A percentile compares a stretch with the other conserved stretches of the same genome.
Evolutionary conservation across 169 alveolate species (phyloP).

Genomic region (Babesia sp.): DNA sequence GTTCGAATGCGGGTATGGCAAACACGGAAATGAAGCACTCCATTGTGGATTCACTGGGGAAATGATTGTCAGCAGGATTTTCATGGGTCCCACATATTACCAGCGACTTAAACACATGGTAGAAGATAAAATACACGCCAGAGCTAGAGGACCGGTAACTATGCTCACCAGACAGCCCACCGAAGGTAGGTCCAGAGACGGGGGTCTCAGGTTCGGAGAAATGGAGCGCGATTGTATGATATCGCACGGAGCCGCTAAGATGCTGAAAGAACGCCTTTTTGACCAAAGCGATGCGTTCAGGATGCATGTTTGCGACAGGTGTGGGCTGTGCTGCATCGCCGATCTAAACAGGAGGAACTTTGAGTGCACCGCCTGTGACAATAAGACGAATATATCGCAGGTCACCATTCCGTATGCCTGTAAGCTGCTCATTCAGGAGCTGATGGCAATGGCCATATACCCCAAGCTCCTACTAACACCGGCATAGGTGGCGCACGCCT

Average conservation of each 20-base stretch:
- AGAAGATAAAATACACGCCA: constrained; percentile 98
- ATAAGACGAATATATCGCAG: constrained; percentile 88
- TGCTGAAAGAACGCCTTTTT: constrained; percentile 97
- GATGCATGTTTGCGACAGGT: constrained; percentile 96
- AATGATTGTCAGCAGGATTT: constrained; percentile 89
- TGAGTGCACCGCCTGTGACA: constrained; percentile 91
- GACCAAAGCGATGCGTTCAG: constrained; percentile 98
- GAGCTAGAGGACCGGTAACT: constrained; percentile 99
- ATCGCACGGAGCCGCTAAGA: constrained; percentile 99
- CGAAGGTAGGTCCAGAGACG: constrained; percentile 98
- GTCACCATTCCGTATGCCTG: constrained; percentile 98
- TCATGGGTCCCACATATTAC: constrained; percentile 99
- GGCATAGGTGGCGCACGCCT: constrained; percentile 45
- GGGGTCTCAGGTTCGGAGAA: constrained; percentile 99
- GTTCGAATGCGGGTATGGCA: constrained; percentile 94
- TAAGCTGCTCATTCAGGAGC: constrained; percentile 95
- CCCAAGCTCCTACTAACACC: constrained; percentile 88
- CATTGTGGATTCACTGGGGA: constrained; percentile 96
- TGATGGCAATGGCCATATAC: constrained; percentile 97
- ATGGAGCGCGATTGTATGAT: constrained; percentile 99
- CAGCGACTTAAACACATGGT: constrained; percentile 99
- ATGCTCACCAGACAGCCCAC: constrained; percentile 99
- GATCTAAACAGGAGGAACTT: constrained; percentile 88
- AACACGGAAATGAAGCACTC: constrained; percentile 98
- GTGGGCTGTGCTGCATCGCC: constrained; percentile 96